These are phyloP conservation scores for Rhizopogon vulgaris DNA, from an alignment of 768 basidiomycete genomes.

Conservation along the genomic window DNA sequence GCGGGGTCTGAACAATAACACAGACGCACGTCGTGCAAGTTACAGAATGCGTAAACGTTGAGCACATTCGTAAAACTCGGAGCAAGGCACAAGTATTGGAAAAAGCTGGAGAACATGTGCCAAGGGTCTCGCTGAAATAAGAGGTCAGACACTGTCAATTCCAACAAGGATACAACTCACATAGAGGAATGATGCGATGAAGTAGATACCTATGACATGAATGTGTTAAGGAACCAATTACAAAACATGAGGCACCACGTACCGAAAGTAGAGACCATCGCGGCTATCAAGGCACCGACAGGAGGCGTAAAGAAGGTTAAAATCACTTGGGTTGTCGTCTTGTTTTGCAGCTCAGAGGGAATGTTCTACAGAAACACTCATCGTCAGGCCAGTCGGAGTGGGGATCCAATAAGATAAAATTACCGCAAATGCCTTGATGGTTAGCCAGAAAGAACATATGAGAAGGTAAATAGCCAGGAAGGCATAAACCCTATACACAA, in stretches of 20 bases:
- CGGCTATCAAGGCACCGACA: conserved; percentile 77
- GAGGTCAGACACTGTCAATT: conserved; percentile 4
- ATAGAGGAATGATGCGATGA: conserved; percentile 79
- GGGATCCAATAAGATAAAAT: conserved; percentile 11
- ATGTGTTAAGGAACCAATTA: conserved; percentile 6
- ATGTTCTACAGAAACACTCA: conserved; percentile 37
- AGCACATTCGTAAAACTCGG: conserved; percentile 93
- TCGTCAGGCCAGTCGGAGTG: neutral
- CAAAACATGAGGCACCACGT: conserved; percentile 11
- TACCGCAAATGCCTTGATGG: conserved; percentile 72
- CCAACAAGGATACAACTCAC: conserved; percentile 38
- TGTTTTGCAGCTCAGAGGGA: conserved; percentile 42
- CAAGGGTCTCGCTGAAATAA: conserved; percentile 81
- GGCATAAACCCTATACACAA: conserved; percentile 66
- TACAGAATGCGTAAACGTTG: conserved; percentile 97
- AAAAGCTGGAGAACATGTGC: conserved; percentile 95
- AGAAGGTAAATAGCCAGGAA: conserved; percentile 79
- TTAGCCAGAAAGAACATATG: conserved; percentile 82
- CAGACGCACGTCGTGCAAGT: conserved; percentile 74
- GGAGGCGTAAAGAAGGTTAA: conserved; percentile 65
- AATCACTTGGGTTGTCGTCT: conserved; percentile 46
- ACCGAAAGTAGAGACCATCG: conserved; percentile 86
- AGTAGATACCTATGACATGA: conserved; percentile 57
- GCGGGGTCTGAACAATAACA: neutral
- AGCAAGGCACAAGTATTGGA: conserved; percentile 85